These are phyloP conservation scores for Rhodotorula sp. DNA, from an alignment of 1,284 basidiomycete genomes.

Conservation along the genomic window DNA sequence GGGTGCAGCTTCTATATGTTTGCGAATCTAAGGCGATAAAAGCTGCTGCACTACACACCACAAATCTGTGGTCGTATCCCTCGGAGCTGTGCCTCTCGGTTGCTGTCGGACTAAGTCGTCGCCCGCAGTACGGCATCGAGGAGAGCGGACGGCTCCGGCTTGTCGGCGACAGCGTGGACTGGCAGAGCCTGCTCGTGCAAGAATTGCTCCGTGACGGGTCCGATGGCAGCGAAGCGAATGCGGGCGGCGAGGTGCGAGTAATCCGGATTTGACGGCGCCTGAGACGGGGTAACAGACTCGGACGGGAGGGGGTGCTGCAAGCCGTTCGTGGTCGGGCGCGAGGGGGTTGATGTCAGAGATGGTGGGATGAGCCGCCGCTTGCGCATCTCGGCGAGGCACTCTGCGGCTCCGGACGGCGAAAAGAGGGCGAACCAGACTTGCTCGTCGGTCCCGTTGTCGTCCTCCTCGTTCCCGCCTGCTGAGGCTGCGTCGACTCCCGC, in stretches of 20 bases:
- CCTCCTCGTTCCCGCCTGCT: not conserved
- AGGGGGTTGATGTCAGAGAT: not conserved
- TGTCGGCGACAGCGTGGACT: not conserved
- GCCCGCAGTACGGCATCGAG: not conserved
- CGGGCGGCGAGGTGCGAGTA: not conserved
- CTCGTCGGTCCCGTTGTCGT: not conserved
- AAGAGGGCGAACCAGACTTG: conserved; percentile 8
- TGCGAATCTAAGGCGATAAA: no score
- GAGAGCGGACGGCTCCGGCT: not conserved
- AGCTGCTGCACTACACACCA: no score
- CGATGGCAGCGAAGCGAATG: conserved; percentile 7
- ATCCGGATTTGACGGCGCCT: no score
- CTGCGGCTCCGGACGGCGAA: conserved; percentile 7
- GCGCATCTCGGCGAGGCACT: conserved; percentile 1
- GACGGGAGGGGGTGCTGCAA: not conserved
- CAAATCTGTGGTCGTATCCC: no score
- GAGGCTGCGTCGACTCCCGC: not conserved
- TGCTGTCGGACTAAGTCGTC: no score
- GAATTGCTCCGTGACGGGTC: not conserved
- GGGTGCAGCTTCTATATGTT: no score
- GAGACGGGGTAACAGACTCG: not conserved
- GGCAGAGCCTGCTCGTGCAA: not conserved
- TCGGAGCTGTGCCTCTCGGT: no score
- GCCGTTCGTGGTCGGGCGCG: no score
- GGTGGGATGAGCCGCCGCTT: not conserved